A percentile compares a stretch with the other conserved stretches of the same genome.
Evolutionary conservation across 1,284 basidiomycete species (phyloP).

Genomic region (Sporisorium reilianum): DNA sequence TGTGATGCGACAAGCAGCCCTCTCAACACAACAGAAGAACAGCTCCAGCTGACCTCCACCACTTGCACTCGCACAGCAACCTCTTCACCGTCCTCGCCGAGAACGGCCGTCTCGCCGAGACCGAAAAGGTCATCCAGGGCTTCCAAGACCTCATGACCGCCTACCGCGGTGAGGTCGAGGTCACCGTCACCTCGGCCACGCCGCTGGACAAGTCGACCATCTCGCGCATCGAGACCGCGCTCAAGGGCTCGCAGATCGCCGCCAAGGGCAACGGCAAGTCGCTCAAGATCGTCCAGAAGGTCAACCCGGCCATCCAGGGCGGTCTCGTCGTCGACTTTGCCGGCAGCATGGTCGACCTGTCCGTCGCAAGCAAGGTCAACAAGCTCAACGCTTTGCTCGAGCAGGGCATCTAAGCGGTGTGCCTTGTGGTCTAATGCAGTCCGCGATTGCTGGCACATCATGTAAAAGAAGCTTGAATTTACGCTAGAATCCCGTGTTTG

Average conservation of each 20-base stretch:
- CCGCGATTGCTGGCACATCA: neutral
- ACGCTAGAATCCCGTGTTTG: slow-evolving; percentile 3
- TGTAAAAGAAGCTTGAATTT: slow-evolving; percentile 6
- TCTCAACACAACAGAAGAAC: neutral
- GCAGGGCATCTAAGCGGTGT: slow-evolving; percentile 38
- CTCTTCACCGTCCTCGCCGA: slow-evolving; percentile 89
- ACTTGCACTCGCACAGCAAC: slow-evolving; percentile 72
- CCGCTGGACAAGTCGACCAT: slow-evolving; percentile 65
- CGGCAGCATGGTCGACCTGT: slow-evolving; percentile 96
- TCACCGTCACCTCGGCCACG: slow-evolving; percentile 81
- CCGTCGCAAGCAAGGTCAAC: slow-evolving; percentile 90
- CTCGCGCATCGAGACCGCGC: slow-evolving; percentile 65
- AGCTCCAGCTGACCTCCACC: neutral
- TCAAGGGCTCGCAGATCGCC: slow-evolving; percentile 65
- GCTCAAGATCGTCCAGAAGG: slow-evolving; percentile 66
- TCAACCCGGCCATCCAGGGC: slow-evolving; percentile 67
- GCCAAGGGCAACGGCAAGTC: slow-evolving; percentile 61
- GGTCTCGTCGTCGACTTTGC: slow-evolving; percentile 96
- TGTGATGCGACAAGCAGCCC: neutral
- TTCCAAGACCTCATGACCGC: slow-evolving; percentile 90
- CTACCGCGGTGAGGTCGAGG: slow-evolving; percentile 92
- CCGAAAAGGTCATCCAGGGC: slow-evolving; percentile 86
- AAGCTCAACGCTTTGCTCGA: slow-evolving; percentile 88
- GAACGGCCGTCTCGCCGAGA: slow-evolving; percentile 89
- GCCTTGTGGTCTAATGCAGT: too few species aligned